Evolutionary conservation across 768 basidiomycete species (phyloP).

Genomic region (Podaxis carcinomalis): DNA sequence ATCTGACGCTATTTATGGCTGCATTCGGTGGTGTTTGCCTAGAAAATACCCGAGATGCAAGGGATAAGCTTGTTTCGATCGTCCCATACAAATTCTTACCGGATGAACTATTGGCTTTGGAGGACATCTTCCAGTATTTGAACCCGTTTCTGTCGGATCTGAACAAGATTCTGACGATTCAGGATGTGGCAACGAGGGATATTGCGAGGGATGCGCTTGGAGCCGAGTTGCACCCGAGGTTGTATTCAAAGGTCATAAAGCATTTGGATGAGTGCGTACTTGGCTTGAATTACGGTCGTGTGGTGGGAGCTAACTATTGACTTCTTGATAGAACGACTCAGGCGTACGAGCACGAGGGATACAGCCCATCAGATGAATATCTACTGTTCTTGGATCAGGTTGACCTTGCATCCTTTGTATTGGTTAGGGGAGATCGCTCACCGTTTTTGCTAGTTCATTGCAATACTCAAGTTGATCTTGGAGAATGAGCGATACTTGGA

Average conservation of each 20-base stretch:
- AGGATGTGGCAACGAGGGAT: slow-evolving; percentile 67
- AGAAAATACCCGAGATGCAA: slow-evolving; percentile 20
- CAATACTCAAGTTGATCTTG: slow-evolving; percentile 72
- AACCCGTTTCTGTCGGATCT: slow-evolving; percentile 64
- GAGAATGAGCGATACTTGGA: slow-evolving; percentile 64
- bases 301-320: slow-evolving; percentile 4
- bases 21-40: slow-evolving; percentile 63
- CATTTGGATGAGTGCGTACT: slow-evolving; percentile 68
- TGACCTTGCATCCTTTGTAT: background rate
- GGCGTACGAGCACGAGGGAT: slow-evolving; percentile 8
- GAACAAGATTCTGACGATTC: slow-evolving; percentile 64
- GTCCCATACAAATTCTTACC: slow-evolving; percentile 61
- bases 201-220: slow-evolving; percentile 79
- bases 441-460: slow-evolving; percentile 50
- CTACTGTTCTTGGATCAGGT: slow-evolving; percentile 75
- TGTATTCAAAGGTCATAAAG: slow-evolving; percentile 64
- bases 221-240: slow-evolving; percentile 65
- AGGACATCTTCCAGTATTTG: slow-evolving; percentile 54
- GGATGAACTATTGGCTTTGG: slow-evolving; percentile 64
- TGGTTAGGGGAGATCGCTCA: background rate
- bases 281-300: background rate
- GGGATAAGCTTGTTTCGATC: slow-evolving; percentile 47
- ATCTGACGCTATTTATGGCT: slow-evolving; percentile 73
- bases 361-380: slow-evolving; percentile 38
- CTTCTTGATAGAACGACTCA: slow-evolving; percentile 5